Conservation (phyloP, 257 asterid species). For the Asclepias syriaca region DNA sequence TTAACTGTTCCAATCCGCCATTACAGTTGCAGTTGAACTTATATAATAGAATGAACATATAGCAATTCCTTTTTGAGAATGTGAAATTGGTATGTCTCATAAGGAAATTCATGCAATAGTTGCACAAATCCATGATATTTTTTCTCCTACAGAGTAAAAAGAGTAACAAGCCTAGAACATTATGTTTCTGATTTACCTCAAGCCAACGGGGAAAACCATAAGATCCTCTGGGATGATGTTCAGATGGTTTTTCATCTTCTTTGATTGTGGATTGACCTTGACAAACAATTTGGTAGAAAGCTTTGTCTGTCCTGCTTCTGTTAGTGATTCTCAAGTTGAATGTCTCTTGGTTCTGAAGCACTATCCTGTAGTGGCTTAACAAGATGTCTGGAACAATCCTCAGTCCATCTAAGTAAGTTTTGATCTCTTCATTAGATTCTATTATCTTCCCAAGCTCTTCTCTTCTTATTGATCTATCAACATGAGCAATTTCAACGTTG, state of each 20-base stretch:
- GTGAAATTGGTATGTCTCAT: background rate
- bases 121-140: background rate
- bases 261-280: conserved; percentile 64
- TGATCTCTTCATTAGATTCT: conserved; percentile 37
- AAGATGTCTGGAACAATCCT: conserved; percentile 59
- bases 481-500: conserved; percentile 64
- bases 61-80: background rate
- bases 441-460: conserved; percentile 66
- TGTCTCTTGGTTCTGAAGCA: conserved; percentile 66
- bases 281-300: conserved; percentile 59
- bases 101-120: background rate
- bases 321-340: conserved; percentile 64
- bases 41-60: background rate
- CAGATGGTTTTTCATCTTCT: conserved; percentile 43
- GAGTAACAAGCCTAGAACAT: background rate
- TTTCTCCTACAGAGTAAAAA: background rate
- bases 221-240: conserved; percentile 57
- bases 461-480: conserved; percentile 77
- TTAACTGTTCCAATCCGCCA: no score
- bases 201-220: conserved; percentile 94
- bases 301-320: conserved; percentile 54
- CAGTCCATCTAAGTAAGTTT: conserved; percentile 45
- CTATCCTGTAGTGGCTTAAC: conserved; percentile 42
- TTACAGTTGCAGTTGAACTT: background rate
- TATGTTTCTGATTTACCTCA: conserved; percentile 41